These are phyloP conservation scores for Septoria petroselini DNA, from an alignment of 2,329 filamentous ascomycete genomes.

Conservation along the genomic window DNA sequence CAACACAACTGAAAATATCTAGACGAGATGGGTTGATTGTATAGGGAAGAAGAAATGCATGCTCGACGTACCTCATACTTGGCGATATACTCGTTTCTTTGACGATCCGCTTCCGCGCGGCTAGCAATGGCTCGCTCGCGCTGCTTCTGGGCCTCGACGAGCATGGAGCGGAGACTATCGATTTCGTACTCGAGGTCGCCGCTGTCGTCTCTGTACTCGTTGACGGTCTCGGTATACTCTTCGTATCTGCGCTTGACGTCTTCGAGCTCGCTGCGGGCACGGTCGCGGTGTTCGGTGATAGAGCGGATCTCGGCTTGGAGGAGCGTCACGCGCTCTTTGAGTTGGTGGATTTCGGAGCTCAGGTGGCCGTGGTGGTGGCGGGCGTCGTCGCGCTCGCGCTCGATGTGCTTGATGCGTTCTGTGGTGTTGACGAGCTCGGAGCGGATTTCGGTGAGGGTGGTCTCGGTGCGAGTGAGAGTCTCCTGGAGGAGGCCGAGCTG, in stretches of 20 bases:
- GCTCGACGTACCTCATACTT: slow-evolving; percentile 22
- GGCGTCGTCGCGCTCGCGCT: slow-evolving; percentile 33
- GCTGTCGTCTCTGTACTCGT: slow-evolving; percentile 24
- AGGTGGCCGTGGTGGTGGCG: slow-evolving; percentile 28
- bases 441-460: slow-evolving; percentile 25
- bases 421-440: slow-evolving; percentile 26
- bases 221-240: slow-evolving; percentile 32
- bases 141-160: slow-evolving; percentile 34
- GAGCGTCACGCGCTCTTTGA: slow-evolving; percentile 30
- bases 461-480: slow-evolving; percentile 28
- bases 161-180: slow-evolving; percentile 30
- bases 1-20: too few relatives aligned
- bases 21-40: too few relatives aligned
- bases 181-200: slow-evolving; percentile 34
- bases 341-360: slow-evolving; percentile 25
- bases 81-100: slow-evolving; percentile 28
- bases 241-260: slow-evolving; percentile 30
- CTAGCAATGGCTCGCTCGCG: slow-evolving; percentile 34
- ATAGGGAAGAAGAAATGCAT: too few relatives aligned
- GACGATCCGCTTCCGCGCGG: slow-evolving; percentile 30
- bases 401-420: slow-evolving; percentile 30
- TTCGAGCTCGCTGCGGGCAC: slow-evolving; percentile 28
- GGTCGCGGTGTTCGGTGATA: slow-evolving; percentile 28
- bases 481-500: slow-evolving; percentile 27
- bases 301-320: slow-evolving; percentile 30